Evolutionary conservation across 345 rosid genomes (phyloP).

Genomic region (Eucalyptus cloeziana): DNA sequence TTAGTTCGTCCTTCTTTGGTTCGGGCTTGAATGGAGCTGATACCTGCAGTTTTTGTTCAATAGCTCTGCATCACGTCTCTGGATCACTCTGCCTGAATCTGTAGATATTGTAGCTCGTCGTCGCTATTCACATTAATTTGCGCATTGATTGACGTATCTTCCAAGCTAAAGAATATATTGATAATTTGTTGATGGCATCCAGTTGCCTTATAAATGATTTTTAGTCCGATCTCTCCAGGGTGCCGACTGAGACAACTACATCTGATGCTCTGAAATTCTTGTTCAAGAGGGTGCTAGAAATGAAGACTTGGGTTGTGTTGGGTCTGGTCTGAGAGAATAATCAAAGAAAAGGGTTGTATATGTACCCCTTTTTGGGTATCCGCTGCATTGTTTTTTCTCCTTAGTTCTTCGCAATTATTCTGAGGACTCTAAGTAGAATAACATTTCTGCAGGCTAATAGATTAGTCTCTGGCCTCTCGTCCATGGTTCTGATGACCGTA

Average conservation of each 20-base stretch:
- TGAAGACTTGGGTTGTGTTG: neutral
- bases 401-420: neutral
- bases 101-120: neutral
- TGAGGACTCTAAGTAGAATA: neutral
- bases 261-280: neutral
- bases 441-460: neutral
- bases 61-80: neutral
- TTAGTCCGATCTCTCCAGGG: neutral
- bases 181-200: neutral
- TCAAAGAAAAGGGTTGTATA: neutral
- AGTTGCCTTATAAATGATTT: neutral
- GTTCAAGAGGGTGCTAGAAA: neutral
- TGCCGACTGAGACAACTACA: neutral
- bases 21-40: neutral
- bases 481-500: neutral
- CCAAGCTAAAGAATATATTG: neutral
- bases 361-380: neutral
- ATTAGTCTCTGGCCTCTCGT: neutral
- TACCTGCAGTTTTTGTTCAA: neutral
- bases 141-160: neutral
- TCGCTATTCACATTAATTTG: neutral
- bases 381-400: neutral
- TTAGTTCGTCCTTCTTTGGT: neutral
- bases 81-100: neutral
- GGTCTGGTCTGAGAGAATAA: neutral